A percentile compares a stretch with the other conserved stretches of the same genome.
Conservation (phyloP, 495 filamentous ascomycete species). For the Penicillium cataractarum region DNA sequence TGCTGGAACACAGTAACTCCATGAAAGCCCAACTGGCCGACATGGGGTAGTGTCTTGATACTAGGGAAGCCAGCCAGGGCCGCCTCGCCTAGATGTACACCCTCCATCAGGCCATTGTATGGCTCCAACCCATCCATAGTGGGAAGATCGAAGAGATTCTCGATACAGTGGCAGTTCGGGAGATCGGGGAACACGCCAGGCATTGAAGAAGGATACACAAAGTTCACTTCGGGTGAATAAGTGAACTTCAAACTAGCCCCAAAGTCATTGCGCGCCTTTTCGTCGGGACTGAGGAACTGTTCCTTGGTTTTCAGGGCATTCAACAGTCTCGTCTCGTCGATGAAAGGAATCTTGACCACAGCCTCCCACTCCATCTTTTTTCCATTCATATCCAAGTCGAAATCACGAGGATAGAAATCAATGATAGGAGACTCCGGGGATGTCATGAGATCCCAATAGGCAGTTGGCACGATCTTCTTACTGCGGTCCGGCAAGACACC, state of each 20-base stretch:
- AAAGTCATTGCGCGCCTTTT: slow-evolving; percentile 84
- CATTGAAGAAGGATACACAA: slow-evolving; percentile 80
- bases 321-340: slow-evolving; percentile 85
- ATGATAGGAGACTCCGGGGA: slow-evolving; percentile 90
- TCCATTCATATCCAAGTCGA: slow-evolving; percentile 98
- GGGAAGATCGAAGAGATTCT: slow-evolving; percentile 94
- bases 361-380: slow-evolving; percentile 99
- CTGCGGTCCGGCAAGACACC: slow-evolving; percentile 95
- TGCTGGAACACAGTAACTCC: slow-evolving; percentile 97
- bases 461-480: slow-evolving; percentile 87
- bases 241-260: slow-evolving; percentile 92
- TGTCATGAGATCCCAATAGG: slow-evolving; percentile 93
- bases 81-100: slow-evolving; percentile 75
- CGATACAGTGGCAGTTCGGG: slow-evolving; percentile 81
- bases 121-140: slow-evolving; percentile 88
- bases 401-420: slow-evolving; percentile 97
- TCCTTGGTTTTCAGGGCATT: slow-evolving; percentile 85
- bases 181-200: slow-evolving; percentile 92
- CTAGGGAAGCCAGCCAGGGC: slow-evolving; percentile 93
- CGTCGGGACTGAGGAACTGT: slow-evolving; percentile 69
- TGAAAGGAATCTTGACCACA: slow-evolving; percentile 98
- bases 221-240: slow-evolving; percentile 75
- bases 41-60: slow-evolving; percentile 79
- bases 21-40: slow-evolving; percentile 81
- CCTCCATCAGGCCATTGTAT: slow-evolving; percentile 83